A percentile compares a stretch with the other conserved stretches of the same genome.
Conservation (phyloP, 2,329 filamentous ascomycete genomes). For the Fusarium sp. region DNA sequence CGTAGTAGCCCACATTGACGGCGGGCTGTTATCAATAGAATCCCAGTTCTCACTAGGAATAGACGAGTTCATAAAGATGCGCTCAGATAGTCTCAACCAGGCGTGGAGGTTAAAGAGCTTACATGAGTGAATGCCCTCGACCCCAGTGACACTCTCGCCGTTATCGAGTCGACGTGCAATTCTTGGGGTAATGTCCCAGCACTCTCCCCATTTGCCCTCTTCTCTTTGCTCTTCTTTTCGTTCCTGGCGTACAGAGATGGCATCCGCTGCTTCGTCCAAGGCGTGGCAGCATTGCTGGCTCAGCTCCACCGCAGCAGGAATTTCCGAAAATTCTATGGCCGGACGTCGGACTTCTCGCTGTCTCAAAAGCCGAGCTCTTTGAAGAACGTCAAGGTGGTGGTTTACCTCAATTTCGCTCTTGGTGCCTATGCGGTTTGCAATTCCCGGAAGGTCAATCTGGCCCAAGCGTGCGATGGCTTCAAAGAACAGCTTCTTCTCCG, state of each 20-base stretch:
- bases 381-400: constrained; percentile 75
- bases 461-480: constrained; percentile 74
- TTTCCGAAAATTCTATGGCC: constrained; percentile 63
- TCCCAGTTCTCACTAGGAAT: constrained; percentile 76
- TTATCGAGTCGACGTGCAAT: constrained; percentile 52
- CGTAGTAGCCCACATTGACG: constrained; percentile 79
- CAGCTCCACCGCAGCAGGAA: constrained; percentile 81
- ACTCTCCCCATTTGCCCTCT: constrained; percentile 68
- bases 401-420: constrained; percentile 83
- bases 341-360: constrained; percentile 52
- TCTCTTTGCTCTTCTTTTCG: constrained; percentile 72
- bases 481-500: constrained; percentile 81
- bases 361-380: constrained; percentile 61
- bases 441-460: constrained; percentile 69
- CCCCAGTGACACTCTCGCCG: constrained; percentile 34
- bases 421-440: constrained; percentile 73
- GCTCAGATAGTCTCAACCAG: constrained; percentile 74
- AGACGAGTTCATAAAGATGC: constrained; percentile 81
- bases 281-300: constrained; percentile 72
- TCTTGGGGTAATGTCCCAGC: constrained; percentile 73
- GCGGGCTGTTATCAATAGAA: constrained; percentile 69
- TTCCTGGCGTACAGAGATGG: constrained; percentile 74
- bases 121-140: constrained; percentile 60
- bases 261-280: constrained; percentile 77
- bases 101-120: constrained; percentile 69